Evolutionary conservation across 2,329 filamentous ascomycete genomes (phyloP), one percentile per base, ranked within the genome.

Genomic region (Stachybotrys chartarum): DNA sequence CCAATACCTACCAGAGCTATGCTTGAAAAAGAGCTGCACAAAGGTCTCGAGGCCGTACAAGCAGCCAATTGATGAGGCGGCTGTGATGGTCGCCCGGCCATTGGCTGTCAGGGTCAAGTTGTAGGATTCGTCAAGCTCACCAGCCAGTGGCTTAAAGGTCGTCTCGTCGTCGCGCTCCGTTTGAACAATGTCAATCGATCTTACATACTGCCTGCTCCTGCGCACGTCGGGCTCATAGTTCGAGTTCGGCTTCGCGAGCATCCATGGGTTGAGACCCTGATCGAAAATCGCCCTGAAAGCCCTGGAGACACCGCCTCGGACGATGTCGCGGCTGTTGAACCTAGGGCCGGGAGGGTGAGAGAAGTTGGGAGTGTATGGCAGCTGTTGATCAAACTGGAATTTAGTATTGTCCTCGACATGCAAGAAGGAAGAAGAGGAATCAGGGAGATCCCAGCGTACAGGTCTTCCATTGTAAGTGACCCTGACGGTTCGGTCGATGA

Each of bases 11-110:
- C 80, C 81, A 4, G 76, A 66, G 45, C 85, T 84, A 71, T 90
- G 86, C 67, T 83, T 69, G 72, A 84, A 93, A 73, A 94, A 94
- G 16, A 95, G 80, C 74, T 95, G 90, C 0, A 81, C 79, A 65
- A 94, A 90, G 2, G 88, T 86, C 61, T 88, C 86, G 24, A 95
- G 77, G n/a, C 81, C 90, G 60, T 83, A 83, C 17, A 90, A 75
- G 39, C 92, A 74, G 52, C 90, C 90, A 7, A 82, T 80, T 16
- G 86, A 85, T 1, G 87, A 84, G 42, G 77, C 77, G 16, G 87
- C 88, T 30, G 73, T 75, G 63, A 94, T 85, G 45, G 74, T 79
- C 32, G 82, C 86, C 24, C 76, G 72, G 53, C 88, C 88, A 35
- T 78, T 69, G 18, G 71, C 66, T 12, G 76, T 77, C 45, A 95